Conservation (phyloP, 2,329 filamentous ascomycete species). For the Hymenoscyphus infarciens region DNA sequence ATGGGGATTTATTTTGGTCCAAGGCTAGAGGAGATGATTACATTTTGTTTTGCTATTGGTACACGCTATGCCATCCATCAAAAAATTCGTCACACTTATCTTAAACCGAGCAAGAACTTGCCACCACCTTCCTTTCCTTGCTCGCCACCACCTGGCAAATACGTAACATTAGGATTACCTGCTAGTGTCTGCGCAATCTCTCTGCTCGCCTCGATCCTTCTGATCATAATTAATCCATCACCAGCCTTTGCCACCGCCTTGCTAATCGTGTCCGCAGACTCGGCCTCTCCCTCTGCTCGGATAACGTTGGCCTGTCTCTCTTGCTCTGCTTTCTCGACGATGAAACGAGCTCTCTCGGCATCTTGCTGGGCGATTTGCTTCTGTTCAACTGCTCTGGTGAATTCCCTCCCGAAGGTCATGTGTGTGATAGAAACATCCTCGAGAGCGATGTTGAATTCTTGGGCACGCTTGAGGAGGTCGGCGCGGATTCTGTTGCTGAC, state of each 20-base stretch:
- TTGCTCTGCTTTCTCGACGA: constrained; percentile 98
- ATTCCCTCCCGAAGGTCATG: constrained; percentile 99
- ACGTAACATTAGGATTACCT: constrained; percentile 90
- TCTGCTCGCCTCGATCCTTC: constrained; percentile 93
- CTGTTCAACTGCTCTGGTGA: constrained; percentile 98
- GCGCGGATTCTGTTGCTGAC: constrained; percentile 91
- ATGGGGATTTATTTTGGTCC: not conserved
- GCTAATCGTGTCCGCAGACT: constrained; percentile 92
- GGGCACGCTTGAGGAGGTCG: constrained; percentile 86
- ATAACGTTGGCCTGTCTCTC: constrained; percentile 98
- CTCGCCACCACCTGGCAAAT: constrained; percentile 77
- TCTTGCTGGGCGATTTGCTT: constrained; percentile 99
- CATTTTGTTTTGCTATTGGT: constrained; percentile 29
- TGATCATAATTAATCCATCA: constrained; percentile 90
- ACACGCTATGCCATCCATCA: constrained; percentile 19
- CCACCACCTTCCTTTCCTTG: constrained; percentile 49
- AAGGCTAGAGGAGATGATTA: constrained; percentile 29
- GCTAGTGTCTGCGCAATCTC: constrained; percentile 92
- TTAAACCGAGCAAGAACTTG: constrained; percentile 64
- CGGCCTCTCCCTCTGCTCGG: constrained; percentile 93
- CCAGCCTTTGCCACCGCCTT: constrained; percentile 91
- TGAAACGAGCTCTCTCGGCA: constrained; percentile 93
- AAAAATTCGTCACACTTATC: constrained; percentile 34
- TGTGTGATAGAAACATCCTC: constrained; percentile 99
- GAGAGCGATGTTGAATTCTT: constrained; percentile 98